Conservation (phyloP, 345 rosid species). For the Bruguiera sexangula region DNA sequence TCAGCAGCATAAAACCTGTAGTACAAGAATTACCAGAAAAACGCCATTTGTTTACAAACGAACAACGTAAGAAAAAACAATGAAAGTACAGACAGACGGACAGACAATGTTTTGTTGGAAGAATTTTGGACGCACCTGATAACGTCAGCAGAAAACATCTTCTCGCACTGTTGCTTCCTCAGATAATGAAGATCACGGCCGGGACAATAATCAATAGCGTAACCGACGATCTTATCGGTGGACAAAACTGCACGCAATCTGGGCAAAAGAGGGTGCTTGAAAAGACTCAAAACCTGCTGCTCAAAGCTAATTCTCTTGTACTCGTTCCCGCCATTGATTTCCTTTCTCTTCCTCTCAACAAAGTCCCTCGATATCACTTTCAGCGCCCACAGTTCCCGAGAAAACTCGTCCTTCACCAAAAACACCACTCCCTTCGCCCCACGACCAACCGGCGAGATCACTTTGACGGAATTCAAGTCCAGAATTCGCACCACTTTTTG, state of each 20-base stretch:
- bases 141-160: slow-evolving; percentile 64
- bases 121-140: slow-evolving; percentile 45
- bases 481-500: slow-evolving; percentile 26
- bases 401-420: slow-evolving; percentile 36
- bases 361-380: slow-evolving; percentile 65
- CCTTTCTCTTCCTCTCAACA: slow-evolving; percentile 51
- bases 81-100: not conserved
- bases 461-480: slow-evolving; percentile 39
- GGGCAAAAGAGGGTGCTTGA: slow-evolving; percentile 77
- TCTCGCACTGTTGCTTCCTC: slow-evolving; percentile 64
- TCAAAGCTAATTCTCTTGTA: slow-evolving; percentile 67
- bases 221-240: slow-evolving; percentile 65
- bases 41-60: not conserved
- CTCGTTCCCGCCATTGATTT: slow-evolving; percentile 20
- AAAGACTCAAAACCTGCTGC: slow-evolving; percentile 47
- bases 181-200: slow-evolving; percentile 59
- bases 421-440: slow-evolving; percentile 96
- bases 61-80: not conserved
- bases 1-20: slow-evolving; percentile 90
- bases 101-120: not conserved
- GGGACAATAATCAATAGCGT: slow-evolving; percentile 89
- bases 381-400: slow-evolving; percentile 51
- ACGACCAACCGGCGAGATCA: slow-evolving; percentile 64
- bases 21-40: too few relatives aligned
- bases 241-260: slow-evolving; percentile 61